These are phyloP conservation scores for Acanthamoeba lenticulata DNA, from an alignment of 208 protist species.

Conservation along the genomic window DNA sequence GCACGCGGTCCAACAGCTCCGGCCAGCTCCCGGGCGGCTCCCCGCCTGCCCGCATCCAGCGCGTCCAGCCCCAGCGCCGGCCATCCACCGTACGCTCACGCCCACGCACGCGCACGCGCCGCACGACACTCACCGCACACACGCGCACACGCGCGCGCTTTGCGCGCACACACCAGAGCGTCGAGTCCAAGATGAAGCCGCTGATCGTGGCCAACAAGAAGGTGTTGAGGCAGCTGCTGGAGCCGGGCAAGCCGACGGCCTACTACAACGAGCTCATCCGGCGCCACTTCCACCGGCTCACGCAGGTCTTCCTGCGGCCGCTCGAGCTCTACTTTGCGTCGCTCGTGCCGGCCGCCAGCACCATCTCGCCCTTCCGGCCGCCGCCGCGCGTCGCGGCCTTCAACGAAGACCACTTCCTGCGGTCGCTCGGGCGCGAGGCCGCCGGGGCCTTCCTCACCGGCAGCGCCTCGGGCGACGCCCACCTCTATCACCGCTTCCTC, in stretches of 20 bases:
- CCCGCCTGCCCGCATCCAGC: neutral
- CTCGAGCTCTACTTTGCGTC: conserved; percentile 28
- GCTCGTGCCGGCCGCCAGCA: conserved; percentile 30
- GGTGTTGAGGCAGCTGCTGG: conserved; percentile 34
- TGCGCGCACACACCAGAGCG: neutral
- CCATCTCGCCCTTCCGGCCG: conserved; percentile 38
- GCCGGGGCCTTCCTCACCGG: conserved; percentile 14
- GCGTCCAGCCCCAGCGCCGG: neutral
- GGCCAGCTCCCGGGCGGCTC: neutral
- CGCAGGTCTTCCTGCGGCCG: conserved; percentile 28
- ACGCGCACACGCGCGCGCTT: too few species aligned
- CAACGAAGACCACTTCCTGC: neutral
- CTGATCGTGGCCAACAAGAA: conserved; percentile 14
- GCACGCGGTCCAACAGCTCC: conserved; percentile 1
- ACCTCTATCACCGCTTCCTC: conserved; percentile 44
- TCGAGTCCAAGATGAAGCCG: conserved; percentile 19
- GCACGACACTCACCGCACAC: neutral
- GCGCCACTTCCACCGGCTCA: conserved; percentile 32
- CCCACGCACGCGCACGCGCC: neutral
- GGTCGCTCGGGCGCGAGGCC: neutral
- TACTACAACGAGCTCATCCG: conserved; percentile 53
- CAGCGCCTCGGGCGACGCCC: conserved; percentile 19
- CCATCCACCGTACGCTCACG: neutral
- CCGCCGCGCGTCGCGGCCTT: neutral
- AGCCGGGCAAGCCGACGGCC: neutral